A percentile compares a stretch with the other conserved stretches of the same genome.
phyloP scores from a whole-genome alignment of 805 yeast species.

The Candida maris region DNA sequence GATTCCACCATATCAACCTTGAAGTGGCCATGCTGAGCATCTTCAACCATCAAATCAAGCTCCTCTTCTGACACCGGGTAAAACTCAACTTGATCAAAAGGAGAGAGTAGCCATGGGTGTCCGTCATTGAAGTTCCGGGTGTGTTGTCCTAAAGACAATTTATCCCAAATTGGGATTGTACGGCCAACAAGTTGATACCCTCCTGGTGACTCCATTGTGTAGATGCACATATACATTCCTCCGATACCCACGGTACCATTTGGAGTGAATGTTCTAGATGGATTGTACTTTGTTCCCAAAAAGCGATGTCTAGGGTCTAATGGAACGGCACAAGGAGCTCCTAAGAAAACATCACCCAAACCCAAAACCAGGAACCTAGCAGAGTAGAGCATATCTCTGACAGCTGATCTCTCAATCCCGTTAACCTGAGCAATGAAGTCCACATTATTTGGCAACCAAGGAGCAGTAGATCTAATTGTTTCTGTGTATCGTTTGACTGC shows the following conservation, averaged over 20 bases:
- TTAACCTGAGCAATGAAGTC: slow-evolving; percentile 91
- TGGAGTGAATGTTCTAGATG: slow-evolving; percentile 93
- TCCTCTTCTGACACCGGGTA: slow-evolving; percentile 88
- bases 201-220: slow-evolving; percentile 98
- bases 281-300: slow-evolving; percentile 91
- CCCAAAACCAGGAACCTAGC: slow-evolving; percentile 93
- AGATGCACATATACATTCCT: slow-evolving; percentile 98
- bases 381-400: slow-evolving; percentile 78
- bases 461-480: slow-evolving; percentile 89
- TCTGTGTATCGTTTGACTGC: slow-evolving; percentile 91
- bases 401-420: slow-evolving; percentile 70
- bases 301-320: slow-evolving; percentile 94
- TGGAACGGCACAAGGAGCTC: slow-evolving; percentile 99
- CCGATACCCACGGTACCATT: slow-evolving; percentile 98
- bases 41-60: slow-evolving; percentile 65
- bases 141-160: slow-evolving; percentile 71
- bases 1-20: slow-evolving; percentile 69
- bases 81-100: slow-evolving; percentile 93
- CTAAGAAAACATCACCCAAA: slow-evolving; percentile 93
- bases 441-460: slow-evolving; percentile 97
- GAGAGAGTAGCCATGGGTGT: slow-evolving; percentile 86
- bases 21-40: slow-evolving; percentile 78
- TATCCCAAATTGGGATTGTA: slow-evolving; percentile 98
- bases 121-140: slow-evolving; percentile 39
- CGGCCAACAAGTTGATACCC: slow-evolving; percentile 97